phyloP scores from a whole-genome alignment of 495 filamentous ascomycete genomes.

The Aspergillus nidulans region DNA sequence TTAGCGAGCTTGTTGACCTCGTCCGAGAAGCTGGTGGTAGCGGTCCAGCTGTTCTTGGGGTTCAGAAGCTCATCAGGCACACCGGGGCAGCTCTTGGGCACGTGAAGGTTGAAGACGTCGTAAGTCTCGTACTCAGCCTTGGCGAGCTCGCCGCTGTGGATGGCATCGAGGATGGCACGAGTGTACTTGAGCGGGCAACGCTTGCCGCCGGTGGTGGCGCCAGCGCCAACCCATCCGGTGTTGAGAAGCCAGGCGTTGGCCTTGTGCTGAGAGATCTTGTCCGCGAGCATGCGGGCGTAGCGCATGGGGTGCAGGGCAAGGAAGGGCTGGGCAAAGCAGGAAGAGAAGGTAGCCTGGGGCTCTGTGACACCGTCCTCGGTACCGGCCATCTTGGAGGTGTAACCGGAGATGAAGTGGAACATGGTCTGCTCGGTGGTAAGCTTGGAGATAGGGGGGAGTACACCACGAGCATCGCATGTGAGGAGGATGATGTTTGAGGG shows the following conservation, averaged over 20 bases:
- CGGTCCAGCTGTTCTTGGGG: constrained; percentile 88
- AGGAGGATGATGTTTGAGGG: constrained; percentile 96
- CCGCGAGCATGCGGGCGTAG: constrained; percentile 95
- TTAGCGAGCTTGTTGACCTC: constrained; percentile 85
- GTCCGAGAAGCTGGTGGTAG: constrained; percentile 66
- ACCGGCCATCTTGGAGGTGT: constrained; percentile 99
- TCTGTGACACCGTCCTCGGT: constrained; percentile 96
- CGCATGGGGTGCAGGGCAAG: constrained; percentile 98
- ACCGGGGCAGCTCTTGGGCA: constrained; percentile 79
- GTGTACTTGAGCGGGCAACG: constrained; percentile 99
- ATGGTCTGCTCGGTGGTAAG: constrained; percentile 93
- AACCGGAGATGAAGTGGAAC: constrained; percentile 99
- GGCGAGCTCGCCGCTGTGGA: constrained; percentile 92
- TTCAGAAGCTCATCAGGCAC: constrained; percentile 92
- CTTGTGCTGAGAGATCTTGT: constrained; percentile 93
- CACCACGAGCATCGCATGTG: constrained; percentile 96
- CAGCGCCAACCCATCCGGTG: constrained; percentile 98
- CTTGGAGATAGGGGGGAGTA: constrained; percentile 97
- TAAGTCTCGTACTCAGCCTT: constrained; percentile 91
- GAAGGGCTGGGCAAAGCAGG: constrained; percentile 99
- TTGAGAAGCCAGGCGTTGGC: constrained; percentile 98
- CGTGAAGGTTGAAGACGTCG: constrained; percentile 91
- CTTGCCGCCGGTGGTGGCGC: constrained; percentile 91
- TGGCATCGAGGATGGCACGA: constrained; percentile 94
- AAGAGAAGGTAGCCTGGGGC: constrained; percentile 97